A percentile compares a stretch with the other conserved stretches of the same genome.
These are phyloP conservation scores for Kazachstania kunashirensis DNA, from an alignment of 805 yeast species.

Conservation along the genomic window DNA sequence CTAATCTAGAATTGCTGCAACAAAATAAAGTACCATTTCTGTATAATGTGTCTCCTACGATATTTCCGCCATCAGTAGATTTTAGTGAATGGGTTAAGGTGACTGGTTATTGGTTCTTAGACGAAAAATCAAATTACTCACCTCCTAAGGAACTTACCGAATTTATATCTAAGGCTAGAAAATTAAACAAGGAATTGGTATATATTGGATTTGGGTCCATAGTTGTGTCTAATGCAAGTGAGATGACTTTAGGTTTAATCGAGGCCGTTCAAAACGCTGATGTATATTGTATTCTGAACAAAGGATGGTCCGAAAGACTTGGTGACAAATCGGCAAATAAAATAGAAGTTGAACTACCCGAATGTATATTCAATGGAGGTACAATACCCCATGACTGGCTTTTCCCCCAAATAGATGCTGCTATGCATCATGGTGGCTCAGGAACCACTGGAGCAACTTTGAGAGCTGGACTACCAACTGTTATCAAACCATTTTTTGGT, in stretches of 20 bases:
- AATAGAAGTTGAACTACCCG: slow-evolving; percentile 45
- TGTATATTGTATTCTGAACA: slow-evolving; percentile 77
- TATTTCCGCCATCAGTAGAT: slow-evolving; percentile 88
- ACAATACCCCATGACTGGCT: slow-evolving; percentile 90
- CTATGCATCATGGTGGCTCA: slow-evolving; percentile 95
- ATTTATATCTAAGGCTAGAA: slow-evolving; percentile 55
- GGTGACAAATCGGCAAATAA: slow-evolving; percentile 29
- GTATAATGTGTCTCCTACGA: slow-evolving; percentile 79
- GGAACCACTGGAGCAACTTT: slow-evolving; percentile 93
- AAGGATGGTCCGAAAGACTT: slow-evolving; percentile 88
- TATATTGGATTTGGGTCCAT: slow-evolving; percentile 95
- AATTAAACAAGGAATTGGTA: slow-evolving; percentile 58
- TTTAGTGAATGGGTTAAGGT: slow-evolving; percentile 93
- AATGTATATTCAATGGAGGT: slow-evolving; percentile 59
- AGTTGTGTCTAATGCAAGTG: slow-evolving; percentile 75
- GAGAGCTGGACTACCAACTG: slow-evolving; percentile 78
- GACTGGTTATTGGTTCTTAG: slow-evolving; percentile 91
- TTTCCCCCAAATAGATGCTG: slow-evolving; percentile 80
- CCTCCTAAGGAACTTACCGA: slow-evolving; percentile 51
- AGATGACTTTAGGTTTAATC: slow-evolving; percentile 65
- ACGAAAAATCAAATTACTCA: slow-evolving; percentile 46
- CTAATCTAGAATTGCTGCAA: slow-evolving; percentile 60
- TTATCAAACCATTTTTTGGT: slow-evolving; percentile 91
- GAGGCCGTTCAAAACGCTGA: slow-evolving; percentile 74
- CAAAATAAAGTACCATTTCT: slow-evolving; percentile 78